Evolutionary conservation across 495 filamentous ascomycete genomes (phyloP), one percentile per base, ranked within the genome.

Genomic region (Xylaria cubensis): DNA sequence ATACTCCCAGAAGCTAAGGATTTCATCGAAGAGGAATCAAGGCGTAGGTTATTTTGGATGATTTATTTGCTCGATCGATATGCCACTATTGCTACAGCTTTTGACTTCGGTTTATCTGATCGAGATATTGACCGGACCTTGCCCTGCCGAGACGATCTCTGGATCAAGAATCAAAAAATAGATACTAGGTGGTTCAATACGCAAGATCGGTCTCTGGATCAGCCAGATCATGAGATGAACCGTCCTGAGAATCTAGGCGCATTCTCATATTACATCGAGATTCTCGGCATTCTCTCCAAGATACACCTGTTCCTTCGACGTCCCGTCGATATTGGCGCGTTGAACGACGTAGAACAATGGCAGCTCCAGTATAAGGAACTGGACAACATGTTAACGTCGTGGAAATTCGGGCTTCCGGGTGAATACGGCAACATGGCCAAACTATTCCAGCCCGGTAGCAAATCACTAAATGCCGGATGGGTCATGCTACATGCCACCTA

Each of bases 21-120:
- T 58, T 97, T 93, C 83, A 92, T 95, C 70, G 94, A 97, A 78
- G 93, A 97, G 64, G 94, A 97, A 76, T 91, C 93, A 58, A 84
- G 93, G 51, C 85, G 94, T 51, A 85, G 94, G 8, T 82, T 97
- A 1, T 97, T 97, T 83, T 97, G 94, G 94, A 95, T 94, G 92
- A 90, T 97, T 36, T 97, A 96, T 76, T 78, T 97, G 36, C 85
- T 97, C 44, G 94, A 97, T 80, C 86, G 94, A 51, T 97, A 96
- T 74, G 94, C 94, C 1, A 97, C 93, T 1, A 88, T 97, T 58
- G 91, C 93, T 0, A 97, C 94, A 0, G 93, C 94, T 3, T 96
- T 97, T 73, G 93, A 97, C 77, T 95, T 97, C 80, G 92, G 92
- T 3, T 82, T 97, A 62, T 91, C 94, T 72, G 93, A 97, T 74